These are phyloP conservation scores for Camillea tinctor DNA, from an alignment of 2,329 filamentous ascomycete species.

Conservation along the genomic window DNA sequence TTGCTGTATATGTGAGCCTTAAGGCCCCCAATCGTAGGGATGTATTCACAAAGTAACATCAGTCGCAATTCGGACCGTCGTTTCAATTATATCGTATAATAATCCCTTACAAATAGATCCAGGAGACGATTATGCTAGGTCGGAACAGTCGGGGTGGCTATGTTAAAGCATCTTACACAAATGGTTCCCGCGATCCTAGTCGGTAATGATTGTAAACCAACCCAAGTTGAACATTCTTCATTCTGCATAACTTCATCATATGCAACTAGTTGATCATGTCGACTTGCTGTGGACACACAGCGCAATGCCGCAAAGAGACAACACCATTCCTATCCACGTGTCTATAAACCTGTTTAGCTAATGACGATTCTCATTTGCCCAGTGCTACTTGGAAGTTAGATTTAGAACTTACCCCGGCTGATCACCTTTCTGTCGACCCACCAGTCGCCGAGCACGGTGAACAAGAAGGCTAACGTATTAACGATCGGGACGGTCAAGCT, in stretches of 20 bases:
- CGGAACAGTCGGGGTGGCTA: neutral
- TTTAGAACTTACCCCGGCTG: slow-evolving; percentile 67
- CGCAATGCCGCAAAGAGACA: slow-evolving; percentile 30
- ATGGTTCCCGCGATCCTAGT: neutral
- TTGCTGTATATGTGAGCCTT: neutral
- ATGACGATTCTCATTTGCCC: neutral
- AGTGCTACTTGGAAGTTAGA: neutral
- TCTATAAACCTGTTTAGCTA: slow-evolving; percentile 20
- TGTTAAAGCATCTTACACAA: neutral
- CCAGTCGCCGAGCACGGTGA: slow-evolving; percentile 93
- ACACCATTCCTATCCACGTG: slow-evolving; percentile 31
- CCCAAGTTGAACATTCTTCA: neutral
- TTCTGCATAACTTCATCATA: neutral
- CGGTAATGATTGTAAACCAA: neutral
- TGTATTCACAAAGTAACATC: neutral
- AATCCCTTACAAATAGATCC: neutral
- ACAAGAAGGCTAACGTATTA: slow-evolving; percentile 92
- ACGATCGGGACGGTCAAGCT: slow-evolving; percentile 93
- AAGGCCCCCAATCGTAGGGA: neutral
- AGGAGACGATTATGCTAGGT: neutral
- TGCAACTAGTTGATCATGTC: slow-evolving; percentile 6
- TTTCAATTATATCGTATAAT: neutral
- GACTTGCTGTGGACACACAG: slow-evolving; percentile 33
- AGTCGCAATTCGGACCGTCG: neutral
- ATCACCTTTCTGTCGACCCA: slow-evolving; percentile 92